Base-by-base conservation (phyloP, 106 monocot genomes). In the Allium fistulosum region DNA sequence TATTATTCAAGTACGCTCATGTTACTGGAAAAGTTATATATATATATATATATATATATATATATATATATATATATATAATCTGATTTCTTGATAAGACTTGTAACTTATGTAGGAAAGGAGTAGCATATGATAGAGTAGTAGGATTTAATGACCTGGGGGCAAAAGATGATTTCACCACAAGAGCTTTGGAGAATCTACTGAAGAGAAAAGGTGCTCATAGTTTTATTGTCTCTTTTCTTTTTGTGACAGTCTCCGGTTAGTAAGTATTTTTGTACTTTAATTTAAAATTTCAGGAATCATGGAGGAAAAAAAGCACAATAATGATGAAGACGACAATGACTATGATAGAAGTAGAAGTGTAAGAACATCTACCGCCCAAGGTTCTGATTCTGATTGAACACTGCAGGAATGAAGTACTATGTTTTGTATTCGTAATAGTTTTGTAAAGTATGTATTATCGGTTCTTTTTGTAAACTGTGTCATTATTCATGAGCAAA, bases 61-160 rank as follows among this genome's bases (percentile, higher is more conserved):
- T 63, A 10, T 17, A 26, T 61, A 61, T 61, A 61, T 10, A 17
- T 61, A 26, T 22, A 61, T 61, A 61, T 26, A 26, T 53, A 53
- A 66, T 48, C 17, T 48, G 14, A 13, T 48, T 65, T 49, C 49
- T 26, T 37, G 37, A 4, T 37, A 37, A 37, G 1, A 37, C 37
- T 37, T n/a, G 49, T 0, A 17, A 65, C 18, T 49, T 65, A 17
- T 76, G 37, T 74, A 99, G 97, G 62, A 90, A 90, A 53, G 97
- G 97, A 10, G 74, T 99, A 68, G 87, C 84, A 26, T 71, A 57
- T 37, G 97, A 99, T 68, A 82, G 97, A 67, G 46, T 99, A 60
- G 80, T 90, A 10, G 97, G 97, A 26, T 99, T 99, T 78, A 77
- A 93, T 79, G 92, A 90, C 71, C 79, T 99, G 46, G 87, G 97